Evolutionary conservation across 352 stramenopile genomes (phyloP).

Genomic region (Peronosclerospora sorghi): DNA sequence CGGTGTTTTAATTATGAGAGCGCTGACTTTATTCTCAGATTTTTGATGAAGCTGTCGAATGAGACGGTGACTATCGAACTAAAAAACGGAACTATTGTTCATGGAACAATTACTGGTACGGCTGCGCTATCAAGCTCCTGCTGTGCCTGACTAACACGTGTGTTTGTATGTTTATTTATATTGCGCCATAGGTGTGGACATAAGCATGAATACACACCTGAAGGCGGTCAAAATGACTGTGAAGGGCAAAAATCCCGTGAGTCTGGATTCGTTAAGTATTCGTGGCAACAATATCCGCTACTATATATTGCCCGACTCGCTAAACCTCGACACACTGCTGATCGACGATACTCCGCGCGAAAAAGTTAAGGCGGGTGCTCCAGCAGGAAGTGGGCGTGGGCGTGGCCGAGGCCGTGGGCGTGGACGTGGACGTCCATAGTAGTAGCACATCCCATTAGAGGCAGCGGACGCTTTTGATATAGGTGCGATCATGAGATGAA

Average conservation of each 20-base stretch:
- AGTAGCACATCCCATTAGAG: constrained; percentile 6
- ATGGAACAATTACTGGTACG: constrained; percentile 93
- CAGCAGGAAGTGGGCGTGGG: constrained; percentile 54
- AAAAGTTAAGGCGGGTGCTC: constrained; percentile 73
- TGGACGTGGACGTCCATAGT: constrained; percentile 41
- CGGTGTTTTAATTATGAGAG: not conserved
- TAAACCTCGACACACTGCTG: constrained; percentile 98
- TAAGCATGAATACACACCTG: constrained; percentile 99
- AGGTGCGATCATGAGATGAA: no score
- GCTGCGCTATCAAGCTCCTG: not conserved
- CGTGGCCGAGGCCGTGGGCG: constrained; percentile 68
- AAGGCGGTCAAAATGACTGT: constrained; percentile 97
- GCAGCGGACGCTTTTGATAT: no score
- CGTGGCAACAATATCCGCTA: constrained; percentile 97
- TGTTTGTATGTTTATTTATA: constrained; percentile 1
- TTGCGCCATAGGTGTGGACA: constrained; percentile 88
- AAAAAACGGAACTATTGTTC: constrained; percentile 99
- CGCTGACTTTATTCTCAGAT: constrained; percentile 35
- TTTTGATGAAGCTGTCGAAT: constrained; percentile 98
- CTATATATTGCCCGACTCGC: constrained; percentile 89
- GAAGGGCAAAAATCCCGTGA: constrained; percentile 96
- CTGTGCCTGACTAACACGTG: no score
- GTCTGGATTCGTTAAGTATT: constrained; percentile 95
- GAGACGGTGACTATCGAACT: constrained; percentile 99
- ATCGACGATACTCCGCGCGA: constrained; percentile 97